Base-by-base conservation (phyloP, 2,329 filamentous ascomycete species). In the Xylaria sp. region DNA sequence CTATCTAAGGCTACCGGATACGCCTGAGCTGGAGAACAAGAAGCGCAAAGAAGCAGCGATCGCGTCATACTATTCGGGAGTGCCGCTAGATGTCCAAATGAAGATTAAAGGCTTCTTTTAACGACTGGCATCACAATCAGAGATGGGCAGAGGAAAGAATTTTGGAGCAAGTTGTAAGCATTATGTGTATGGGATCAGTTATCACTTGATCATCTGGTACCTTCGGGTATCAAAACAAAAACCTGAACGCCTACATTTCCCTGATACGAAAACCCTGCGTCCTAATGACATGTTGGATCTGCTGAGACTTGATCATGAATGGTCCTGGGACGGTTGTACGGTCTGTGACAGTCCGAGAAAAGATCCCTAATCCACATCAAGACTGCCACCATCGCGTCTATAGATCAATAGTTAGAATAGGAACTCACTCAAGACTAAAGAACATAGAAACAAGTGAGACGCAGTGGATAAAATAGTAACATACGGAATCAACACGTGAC, bases 401-500 rank as follows among this genome's bases (percentile, higher is more conserved):
- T 55, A 37, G 41, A 54, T 32, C 28, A 28, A 28, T 39, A 32
- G 48, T 71, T 25, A 73, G 62, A 3, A 48, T 13, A 8, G 2
- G 12, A 25, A 25, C 7, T 28, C 37, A 57, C 15, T 6, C 6
- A 44, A n/a, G 15, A n/a, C 44, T 13, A 18, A 8, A 32, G n/a
- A 28, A 20, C 28, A 28, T 28, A 28, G 12, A 62, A 8, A 39
- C 72, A 87, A 86, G 71, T 78, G 80, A 71, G 80, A 85, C 72
- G 77, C 78, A 77, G 78, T 58, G 82, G 82, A 70, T 41, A 39
- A 39, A 13, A 78, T 80, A 32, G 73, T 74, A 39, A 86, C 88
- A 75, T 80, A 91, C 86, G 90, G 90, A 72, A 91, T 90, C 74
- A 91, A 91, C 7, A 78, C 86, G 85, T 80, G 90, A 83, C 76